Evolutionary conservation across 2,329 filamentous ascomycete species (phyloP), one percentile per base, ranked within the genome.

Genomic region (Metarhizium sp.): DNA sequence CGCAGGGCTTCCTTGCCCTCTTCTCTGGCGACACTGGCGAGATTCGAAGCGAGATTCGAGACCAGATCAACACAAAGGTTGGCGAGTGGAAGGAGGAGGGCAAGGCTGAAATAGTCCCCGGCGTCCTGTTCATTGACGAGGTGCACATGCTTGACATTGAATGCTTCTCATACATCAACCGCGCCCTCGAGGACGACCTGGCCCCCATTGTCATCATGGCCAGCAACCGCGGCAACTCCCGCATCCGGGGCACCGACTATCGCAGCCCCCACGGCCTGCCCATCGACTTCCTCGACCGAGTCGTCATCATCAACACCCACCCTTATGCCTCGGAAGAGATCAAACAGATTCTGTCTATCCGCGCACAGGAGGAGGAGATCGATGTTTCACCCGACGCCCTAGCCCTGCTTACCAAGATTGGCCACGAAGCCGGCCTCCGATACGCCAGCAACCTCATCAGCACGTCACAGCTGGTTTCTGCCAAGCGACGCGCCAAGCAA

Each of bases 71-170:
- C 76, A 96, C 90, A 63, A 99, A 99, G 74, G 92, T 99, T 2
- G 92, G 87, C 50, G 94, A 99, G 73, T 99, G 94, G 94, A 96
- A 95, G 73, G 94, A 99, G 72, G 94, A 99, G 74, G 94, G 94
- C 74, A 99, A 99, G 73, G 94, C 94, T 3, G 92, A 95, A 74
- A 97, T 99, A 54, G 91, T 99, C 0, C 94, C 94, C 2, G 94
- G 94, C 63, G 94, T 99, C 58, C 79, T 99, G 51, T 99, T 99
- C 76, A 99, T 99, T 66, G 94, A 99, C 66, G 94, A 99, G 75
- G 92, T 99, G 5, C 94, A 99, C 78, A 97, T 99, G 92, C 88
- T 99, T 56, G 94, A 99, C 70, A 96, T 97, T 61, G 94, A 99
- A 73, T 97, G 92, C 77, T 99, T 96, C 78, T 95, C 91, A 48